Evolutionary conservation across 2,329 filamentous ascomycete genomes (phyloP).

Genomic region (Trichoderma semiorbis): DNA sequence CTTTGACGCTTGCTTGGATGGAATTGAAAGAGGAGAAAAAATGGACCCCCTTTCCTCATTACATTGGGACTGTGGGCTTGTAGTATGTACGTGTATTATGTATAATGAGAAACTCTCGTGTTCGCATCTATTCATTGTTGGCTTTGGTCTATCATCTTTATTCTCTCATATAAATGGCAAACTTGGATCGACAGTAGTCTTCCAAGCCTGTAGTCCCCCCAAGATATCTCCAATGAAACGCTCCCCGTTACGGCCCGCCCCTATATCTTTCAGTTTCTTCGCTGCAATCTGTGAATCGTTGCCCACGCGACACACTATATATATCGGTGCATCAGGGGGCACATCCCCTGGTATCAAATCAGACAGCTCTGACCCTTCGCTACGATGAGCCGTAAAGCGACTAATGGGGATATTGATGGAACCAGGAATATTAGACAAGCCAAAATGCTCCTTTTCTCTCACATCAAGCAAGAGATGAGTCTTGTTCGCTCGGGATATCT

Average conservation of each 20-base stretch:
- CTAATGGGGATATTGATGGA: conserved; percentile 66
- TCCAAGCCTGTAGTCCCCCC: conserved; percentile 73
- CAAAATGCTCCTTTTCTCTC: conserved; percentile 78
- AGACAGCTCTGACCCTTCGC: conserved; percentile 9
- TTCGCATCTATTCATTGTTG: conserved; percentile 20
- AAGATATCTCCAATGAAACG: conserved; percentile 67
- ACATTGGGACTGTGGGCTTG: conserved; percentile 15
- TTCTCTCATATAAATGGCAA: conserved; percentile 49
- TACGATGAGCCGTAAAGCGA: conserved; percentile 54
- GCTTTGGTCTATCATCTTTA: neutral
- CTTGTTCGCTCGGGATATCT: conserved; percentile 19
- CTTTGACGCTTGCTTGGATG: neutral
- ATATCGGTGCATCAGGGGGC: conserved; percentile 53
- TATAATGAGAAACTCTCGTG: conserved; percentile 27
- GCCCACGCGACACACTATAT: conserved; percentile 69
- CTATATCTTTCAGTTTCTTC: conserved; percentile 60
- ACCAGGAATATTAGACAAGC: conserved; percentile 70
- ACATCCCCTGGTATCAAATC: conserved; percentile 41
- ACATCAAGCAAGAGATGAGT: conserved; percentile 72
- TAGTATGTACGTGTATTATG: conserved; percentile 23
- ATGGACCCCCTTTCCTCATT: neutral
- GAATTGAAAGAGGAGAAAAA: conserved; percentile 13
- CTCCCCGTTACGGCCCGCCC: conserved; percentile 47
- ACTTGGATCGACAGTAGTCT: conserved; percentile 58
- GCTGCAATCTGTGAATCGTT: conserved; percentile 75